Base-by-base conservation (phyloP, 225 moss, liverwort and hornwort species). In the Asterella californica region DNA sequence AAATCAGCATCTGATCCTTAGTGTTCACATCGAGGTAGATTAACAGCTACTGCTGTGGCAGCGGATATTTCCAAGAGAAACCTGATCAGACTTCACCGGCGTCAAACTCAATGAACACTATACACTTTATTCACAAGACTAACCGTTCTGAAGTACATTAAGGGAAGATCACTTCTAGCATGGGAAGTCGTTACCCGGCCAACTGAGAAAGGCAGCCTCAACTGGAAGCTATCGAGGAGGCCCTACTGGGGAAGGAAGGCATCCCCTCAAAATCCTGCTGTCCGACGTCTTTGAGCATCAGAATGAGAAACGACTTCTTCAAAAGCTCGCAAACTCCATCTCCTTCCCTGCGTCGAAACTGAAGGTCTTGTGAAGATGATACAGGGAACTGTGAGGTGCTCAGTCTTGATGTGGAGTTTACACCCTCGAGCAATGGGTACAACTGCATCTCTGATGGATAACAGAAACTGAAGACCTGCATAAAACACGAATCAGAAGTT, bases 401-500 rank as follows among this genome's bases (percentile, higher is more conserved):
- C 71, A 48, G 22, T 24, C 11, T 71, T 17, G 47, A 36, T 67
- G 47, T 10, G 8, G 48, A n/a, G 27, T 48, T 18, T 71, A 48
- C 46, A 1, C 47, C 70, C 42, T 71, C 47, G 71, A 47, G 47
- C 71, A 71, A 10, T 71, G 27, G 25, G 71, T n/a, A 71, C 71
- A 71, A 47, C 71, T 29, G 71, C 71, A 71, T 71, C 71, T 71
- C 71, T 71, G 71, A 19, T 27, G 71, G n/a, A 22, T 71, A 47
- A 71, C 48, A 71, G 71, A 48, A 25, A 46, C 5, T 25, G 37
- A 71, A 71, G 71, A 47, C 71, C 71, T 71, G 71, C 71, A 48
- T 5, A 48, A n/a, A 71, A 27, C 46, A 18, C 71, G 47, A 25
- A 47, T 48, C 71, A 71, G 71, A 71, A n/a, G 27, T 17, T n/a